Base-by-base conservation (phyloP, 305 asterid genomes). In the Fraxinus dipetala region DNA sequence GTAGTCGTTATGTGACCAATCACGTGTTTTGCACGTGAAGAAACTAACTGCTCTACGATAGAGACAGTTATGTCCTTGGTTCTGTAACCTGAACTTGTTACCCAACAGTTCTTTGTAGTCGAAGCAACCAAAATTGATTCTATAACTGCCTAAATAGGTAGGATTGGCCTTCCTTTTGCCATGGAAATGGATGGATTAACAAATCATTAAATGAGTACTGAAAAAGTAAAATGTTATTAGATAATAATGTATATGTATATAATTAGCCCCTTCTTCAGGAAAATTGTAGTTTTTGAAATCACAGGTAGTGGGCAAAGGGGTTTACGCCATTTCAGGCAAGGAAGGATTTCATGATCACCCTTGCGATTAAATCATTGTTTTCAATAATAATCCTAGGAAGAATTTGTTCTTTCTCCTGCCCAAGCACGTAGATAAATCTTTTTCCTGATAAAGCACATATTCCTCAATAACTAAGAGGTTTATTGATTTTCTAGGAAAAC, bases 401-500 rank as follows among this genome's bases (percentile, higher is more conserved):
- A 7, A 8, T 20, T 22, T 18, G 10, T 59, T 18, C 30, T 61
- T 45, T 61, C 32, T 61, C 70, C 6, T 61, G 32, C 5, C 5
- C 14, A 22, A 9, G 70, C 70, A 61, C 32, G 4, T 8, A 51
- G 70, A 22, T 59, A 20, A 59, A 0, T 1, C 0, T 0, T 0
- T 45, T 11, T 65, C 5, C 7, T 9, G 5, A 10, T 43, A 45
- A 13, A 43, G n/a, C n/a, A 43, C 54, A 10, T 10, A 10, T 65
- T 4, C 73, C n/a, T 11, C 54, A 45, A 13, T 45, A 45, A 45
- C 18, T 45, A 45, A 43, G 5, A 45, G 56, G n/a, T 45, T 45
- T 45, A 2, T 45, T 45, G 18, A n/a, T 45, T 74, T 77, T 85
- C 34, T 78, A 95, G 97, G 93, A 89, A 84, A 89, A 87, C 65